Evolutionary conservation across 768 basidiomycete genomes (phyloP), one percentile per base, ranked within the genome.

Genomic region (Lactarius pseudohatsudake): DNA sequence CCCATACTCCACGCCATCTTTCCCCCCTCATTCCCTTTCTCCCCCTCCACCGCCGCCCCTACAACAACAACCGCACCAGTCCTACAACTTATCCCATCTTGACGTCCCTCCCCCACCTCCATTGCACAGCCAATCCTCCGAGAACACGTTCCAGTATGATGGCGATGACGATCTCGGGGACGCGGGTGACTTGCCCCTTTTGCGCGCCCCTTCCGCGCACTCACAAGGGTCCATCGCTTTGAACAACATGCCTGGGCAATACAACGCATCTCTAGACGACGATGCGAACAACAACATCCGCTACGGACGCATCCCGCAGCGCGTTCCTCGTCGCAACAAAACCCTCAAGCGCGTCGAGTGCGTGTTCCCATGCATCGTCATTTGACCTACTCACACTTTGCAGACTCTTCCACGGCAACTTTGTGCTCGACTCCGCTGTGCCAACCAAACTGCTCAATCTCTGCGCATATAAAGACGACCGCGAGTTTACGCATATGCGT

Each of bases 271-370:
- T 72, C 61, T 10, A 65, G 79, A 83, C 22, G 72, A 74, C 8
- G 72, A 71, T 22, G 69, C 57, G n/a, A 81, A 81, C 57, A 83
- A 73, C 72, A 89, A 90, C 67, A 91, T 92, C 64, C 82, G 93
- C 22, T 98, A 96, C 74, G 96, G 96, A 0, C 80, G 89, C 13
- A 94, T 97, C 65, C 96, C 96, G 0, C 92, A 95, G 73, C 83
- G 95, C 28, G 91, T 97, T 1, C 90, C 94, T 0, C 79, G 96
- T 57, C 79, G 96, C 60, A 88, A 94, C 81, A 96, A 96, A 82
- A 98, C 96, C 0, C 87, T 94, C 75, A 98, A 97, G 80, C 87
- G 86, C 74, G 91, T 96, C 71, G 91, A 91, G 85, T 89, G 70
- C 80, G 86, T 84, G 20, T 10, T 32, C n/a, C 16, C 6, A 11